These are phyloP conservation scores for Penicillium daleae DNA, from an alignment of 495 filamentous ascomycete species.

Conservation along the genomic window DNA sequence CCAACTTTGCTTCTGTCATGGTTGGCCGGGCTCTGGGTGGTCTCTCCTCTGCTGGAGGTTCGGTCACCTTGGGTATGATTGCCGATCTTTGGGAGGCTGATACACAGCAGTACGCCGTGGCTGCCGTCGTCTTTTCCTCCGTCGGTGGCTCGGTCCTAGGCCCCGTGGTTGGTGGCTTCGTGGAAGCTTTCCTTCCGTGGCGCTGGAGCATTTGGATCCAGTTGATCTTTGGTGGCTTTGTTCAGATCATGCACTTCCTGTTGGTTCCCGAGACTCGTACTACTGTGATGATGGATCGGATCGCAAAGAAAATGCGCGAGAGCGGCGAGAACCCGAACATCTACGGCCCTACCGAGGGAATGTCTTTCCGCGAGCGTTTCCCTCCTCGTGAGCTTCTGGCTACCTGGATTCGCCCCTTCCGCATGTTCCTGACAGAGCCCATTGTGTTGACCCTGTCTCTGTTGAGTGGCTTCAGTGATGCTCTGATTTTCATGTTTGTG, in stretches of 20 bases:
- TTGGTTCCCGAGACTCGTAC: slow-evolving; percentile 62
- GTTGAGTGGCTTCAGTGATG: slow-evolving; percentile 64
- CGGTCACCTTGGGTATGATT: slow-evolving; percentile 65
- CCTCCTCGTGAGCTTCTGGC: slow-evolving; percentile 56
- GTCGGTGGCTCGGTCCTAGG: slow-evolving; percentile 66
- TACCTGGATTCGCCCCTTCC: slow-evolving; percentile 63
- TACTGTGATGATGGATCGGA: slow-evolving; percentile 62
- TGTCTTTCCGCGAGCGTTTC: slow-evolving; percentile 61
- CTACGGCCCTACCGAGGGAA: slow-evolving; percentile 67
- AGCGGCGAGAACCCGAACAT: slow-evolving; percentile 57
- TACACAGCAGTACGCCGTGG: slow-evolving; percentile 63
- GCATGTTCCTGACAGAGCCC: slow-evolving; percentile 64
- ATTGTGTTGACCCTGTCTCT: slow-evolving; percentile 63
- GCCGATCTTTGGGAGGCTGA: slow-evolving; percentile 65
- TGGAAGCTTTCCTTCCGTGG: slow-evolving; percentile 54
- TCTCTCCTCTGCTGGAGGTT: slow-evolving; percentile 63
- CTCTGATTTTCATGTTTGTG: slow-evolving; percentile 69
- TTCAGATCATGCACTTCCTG: slow-evolving; percentile 56
- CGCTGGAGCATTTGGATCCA: slow-evolving; percentile 65
- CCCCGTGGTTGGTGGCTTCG: slow-evolving; percentile 63
- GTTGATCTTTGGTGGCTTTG: slow-evolving; percentile 60
- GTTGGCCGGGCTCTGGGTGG: slow-evolving; percentile 61
- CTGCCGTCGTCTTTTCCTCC: slow-evolving; percentile 65
- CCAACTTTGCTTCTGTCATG: slow-evolving; percentile 59
- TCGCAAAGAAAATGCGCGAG: slow-evolving; percentile 58